A percentile compares a stretch with the other conserved stretches of the same genome.
These are phyloP conservation scores for Tulasnella sp. DNA, from an alignment of 768 basidiomycete species.

Conservation along the genomic window DNA sequence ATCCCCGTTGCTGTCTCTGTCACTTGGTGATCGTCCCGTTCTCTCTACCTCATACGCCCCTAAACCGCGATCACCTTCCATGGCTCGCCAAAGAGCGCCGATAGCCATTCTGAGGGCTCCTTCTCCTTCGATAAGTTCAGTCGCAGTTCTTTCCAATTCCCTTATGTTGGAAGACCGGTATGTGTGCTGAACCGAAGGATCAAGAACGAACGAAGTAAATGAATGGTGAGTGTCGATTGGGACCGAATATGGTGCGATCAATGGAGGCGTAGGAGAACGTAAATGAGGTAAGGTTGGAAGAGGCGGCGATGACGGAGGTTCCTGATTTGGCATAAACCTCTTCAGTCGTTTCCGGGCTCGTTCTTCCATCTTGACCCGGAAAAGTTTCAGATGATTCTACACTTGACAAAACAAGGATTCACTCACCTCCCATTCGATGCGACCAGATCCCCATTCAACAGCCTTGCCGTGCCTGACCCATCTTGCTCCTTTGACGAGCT, in stretches of 20 bases:
- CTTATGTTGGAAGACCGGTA: slow-evolving; percentile 68
- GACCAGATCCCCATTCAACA: slow-evolving; percentile 67
- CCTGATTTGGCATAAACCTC: slow-evolving; percentile 41
- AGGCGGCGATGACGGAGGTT: slow-evolving; percentile 58
- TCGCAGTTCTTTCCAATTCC: slow-evolving; percentile 70
- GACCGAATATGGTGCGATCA: slow-evolving; percentile 59
- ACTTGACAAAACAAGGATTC: background rate
- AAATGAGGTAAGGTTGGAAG: slow-evolving; percentile 49
- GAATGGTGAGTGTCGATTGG: slow-evolving; percentile 55
- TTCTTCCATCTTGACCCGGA: slow-evolving; percentile 49
- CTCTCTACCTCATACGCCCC: background rate
- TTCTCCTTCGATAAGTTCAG: slow-evolving; percentile 74
- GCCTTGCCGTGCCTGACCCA: slow-evolving; percentile 78
- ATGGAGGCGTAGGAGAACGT: slow-evolving; percentile 64
- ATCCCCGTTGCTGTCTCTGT: slow-evolving; percentile 1
- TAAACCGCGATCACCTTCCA: slow-evolving; percentile 5
- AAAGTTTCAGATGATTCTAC: background rate
- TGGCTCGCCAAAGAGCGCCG: slow-evolving; percentile 29
- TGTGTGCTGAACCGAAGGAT: slow-evolving; percentile 69
- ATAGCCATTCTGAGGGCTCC: slow-evolving; percentile 56
- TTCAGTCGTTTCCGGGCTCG: slow-evolving; percentile 71
- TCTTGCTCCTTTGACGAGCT: slow-evolving; percentile 57
- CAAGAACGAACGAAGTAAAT: slow-evolving; percentile 76
- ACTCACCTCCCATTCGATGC: slow-evolving; percentile 74
- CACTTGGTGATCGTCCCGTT: background rate